phyloP scores from a whole-genome alignment of 805 yeast species.

The Candida berthetii region DNA sequence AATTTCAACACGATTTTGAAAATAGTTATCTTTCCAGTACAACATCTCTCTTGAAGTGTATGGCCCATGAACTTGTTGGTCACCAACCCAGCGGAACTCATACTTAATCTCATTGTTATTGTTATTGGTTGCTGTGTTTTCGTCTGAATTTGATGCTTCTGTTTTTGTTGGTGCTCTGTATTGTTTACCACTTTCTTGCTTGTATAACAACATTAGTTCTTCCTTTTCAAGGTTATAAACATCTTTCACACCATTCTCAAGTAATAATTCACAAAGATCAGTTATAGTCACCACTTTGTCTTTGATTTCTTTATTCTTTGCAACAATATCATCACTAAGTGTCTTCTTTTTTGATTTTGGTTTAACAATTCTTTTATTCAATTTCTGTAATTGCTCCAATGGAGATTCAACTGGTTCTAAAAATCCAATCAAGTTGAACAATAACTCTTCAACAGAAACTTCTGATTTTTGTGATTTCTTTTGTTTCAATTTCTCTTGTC shows the following conservation, averaged over 20 bases:
- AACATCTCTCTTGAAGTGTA: constrained; percentile 39
- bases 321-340: constrained; percentile 9
- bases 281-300: constrained; percentile 34
- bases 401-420: constrained; percentile 58
- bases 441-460: constrained; percentile 14
- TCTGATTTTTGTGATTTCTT: constrained; percentile 7
- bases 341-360: constrained; percentile 10
- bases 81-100: constrained; percentile 43
- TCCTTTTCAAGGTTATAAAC: constrained; percentile 53
- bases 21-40: constrained; percentile 43
- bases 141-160: constrained; percentile 6
- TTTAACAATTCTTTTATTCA: constrained; percentile 18
- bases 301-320: constrained; percentile 16
- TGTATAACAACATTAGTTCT: constrained; percentile 41
- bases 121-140: too few species aligned
- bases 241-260: constrained; percentile 33
- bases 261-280: constrained; percentile 38
- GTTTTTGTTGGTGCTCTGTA: constrained; percentile 17
- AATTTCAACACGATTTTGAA: constrained; percentile 37
- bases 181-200: constrained; percentile 34
- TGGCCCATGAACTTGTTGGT: constrained; percentile 45
- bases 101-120: constrained; percentile 27
- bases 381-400: constrained; percentile 45
- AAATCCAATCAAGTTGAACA: constrained; percentile 29
- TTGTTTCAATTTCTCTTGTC: constrained; percentile 17